Base-by-base conservation (phyloP, 2,329 filamentous ascomycete species). In the Ophiostoma tasmaniense region DNA sequence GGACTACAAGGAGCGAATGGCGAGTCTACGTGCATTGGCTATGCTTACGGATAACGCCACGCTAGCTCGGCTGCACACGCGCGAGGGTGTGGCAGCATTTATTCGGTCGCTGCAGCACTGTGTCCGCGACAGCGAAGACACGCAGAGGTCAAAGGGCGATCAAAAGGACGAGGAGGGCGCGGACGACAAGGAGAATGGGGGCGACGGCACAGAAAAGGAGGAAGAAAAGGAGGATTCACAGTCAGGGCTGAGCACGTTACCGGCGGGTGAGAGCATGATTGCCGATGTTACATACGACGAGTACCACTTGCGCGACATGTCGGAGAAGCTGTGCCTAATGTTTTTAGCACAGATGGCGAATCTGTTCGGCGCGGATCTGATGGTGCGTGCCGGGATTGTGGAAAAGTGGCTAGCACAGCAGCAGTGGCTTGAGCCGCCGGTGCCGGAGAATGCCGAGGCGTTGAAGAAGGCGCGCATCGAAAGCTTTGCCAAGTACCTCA, bases 341-440 rank as follows among this genome's bases (percentile, higher is more conserved):
- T 82, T 89, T 64, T 74, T 87, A 65, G 77, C 79, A 42, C 82
- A 87, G 71, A 79, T 92, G 2, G 80, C 89, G n/a, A 83, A 82
- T 70, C 84, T 85, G 71, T 85, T 86, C 73, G 83, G 85, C 22
- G 79, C 83, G 1, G 81, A 82, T 33, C 83, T 83, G 67, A 78
- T 92, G 22, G 79, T 89, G 68, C 82, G 86, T 75, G 87, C 88
- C 50, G 83, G 83, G 7, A 86, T 93, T 71, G 83, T 93, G 52
- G 87, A 89, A 71, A 87, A 85, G 69, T 93, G 90, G 90, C 83
- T 93, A n/a, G 84, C 81, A 42, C 87, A 85, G 73, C 91, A 93
- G 76, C 85, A 87, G 8, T 93, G 90, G 81, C 1, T 52, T 37
- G 66, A 52, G 13, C 28, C 35, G 3, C 35, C 45, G 30, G 25